These are phyloP conservation scores for Daldinia sp. DNA, from an alignment of 2,329 filamentous ascomycete species.

Conservation along the genomic window DNA sequence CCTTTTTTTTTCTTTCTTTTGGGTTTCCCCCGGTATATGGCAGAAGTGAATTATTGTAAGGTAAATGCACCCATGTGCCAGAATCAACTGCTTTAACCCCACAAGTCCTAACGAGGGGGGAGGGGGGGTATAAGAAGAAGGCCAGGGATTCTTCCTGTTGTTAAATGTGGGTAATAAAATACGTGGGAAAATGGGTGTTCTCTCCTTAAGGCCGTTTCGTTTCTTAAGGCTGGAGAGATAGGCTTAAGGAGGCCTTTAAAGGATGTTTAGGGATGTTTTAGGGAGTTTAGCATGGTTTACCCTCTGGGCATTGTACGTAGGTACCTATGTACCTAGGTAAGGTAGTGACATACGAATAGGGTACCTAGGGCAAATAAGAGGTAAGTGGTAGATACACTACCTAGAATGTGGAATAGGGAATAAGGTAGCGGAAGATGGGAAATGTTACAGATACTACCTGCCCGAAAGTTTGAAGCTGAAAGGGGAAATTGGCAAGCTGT, in stretches of 20 bases:
- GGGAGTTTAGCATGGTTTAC: neutral
- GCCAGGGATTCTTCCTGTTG: neutral
- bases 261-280: conserved; percentile 1
- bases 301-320: no score
- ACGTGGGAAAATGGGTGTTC: neutral
- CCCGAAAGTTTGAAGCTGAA: conserved; percentile 32
- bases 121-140: neutral
- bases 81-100: conserved; percentile 2
- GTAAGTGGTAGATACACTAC: no score
- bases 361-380: no score
- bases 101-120: neutral
- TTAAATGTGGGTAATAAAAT: neutral
- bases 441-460: conserved; percentile 33
- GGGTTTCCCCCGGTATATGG: neutral
- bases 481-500: conserved; percentile 27
- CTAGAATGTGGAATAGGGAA: no score
- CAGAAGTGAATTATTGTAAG: neutral
- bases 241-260: neutral
- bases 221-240: neutral
- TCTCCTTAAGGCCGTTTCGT: neutral
- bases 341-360: no score
- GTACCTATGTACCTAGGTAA: neutral
- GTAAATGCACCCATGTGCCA: neutral
- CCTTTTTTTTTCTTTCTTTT: neutral
- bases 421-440: conserved; percentile 1